Conservation (phyloP, 2,329 filamentous ascomycete genomes). For the Davidsoniella virescens region DNA sequence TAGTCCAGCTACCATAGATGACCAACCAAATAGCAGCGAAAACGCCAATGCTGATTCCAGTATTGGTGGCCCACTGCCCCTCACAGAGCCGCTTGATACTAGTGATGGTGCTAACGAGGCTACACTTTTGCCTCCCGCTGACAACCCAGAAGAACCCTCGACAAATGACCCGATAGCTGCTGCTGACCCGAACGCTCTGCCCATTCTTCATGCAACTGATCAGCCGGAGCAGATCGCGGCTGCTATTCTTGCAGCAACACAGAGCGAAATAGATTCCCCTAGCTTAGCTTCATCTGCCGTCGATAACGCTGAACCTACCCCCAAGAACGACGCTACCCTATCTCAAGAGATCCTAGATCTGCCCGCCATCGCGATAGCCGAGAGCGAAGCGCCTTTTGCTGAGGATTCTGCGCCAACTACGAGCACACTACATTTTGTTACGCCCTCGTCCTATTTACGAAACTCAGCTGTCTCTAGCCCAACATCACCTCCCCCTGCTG, state of each 20-base stretch:
- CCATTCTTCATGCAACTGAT: constrained; percentile 1
- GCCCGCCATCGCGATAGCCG: neutral
- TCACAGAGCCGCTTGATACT: neutral
- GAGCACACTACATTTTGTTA: constrained; percentile 37
- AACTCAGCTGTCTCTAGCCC: constrained; percentile 16
- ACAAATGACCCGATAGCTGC: neutral
- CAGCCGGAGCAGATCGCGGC: constrained; percentile 10
- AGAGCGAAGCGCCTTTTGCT: neutral
- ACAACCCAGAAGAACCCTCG: neutral
- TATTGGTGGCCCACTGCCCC: no score
- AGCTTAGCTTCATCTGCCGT: neutral
- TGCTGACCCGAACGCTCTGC: neutral
- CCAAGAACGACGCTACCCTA: neutral
- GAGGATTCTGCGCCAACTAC: constrained; percentile 14
- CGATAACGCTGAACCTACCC: neutral
- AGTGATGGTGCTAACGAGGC: neutral
- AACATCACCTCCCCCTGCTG: constrained; percentile 10
- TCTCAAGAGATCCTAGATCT: neutral
- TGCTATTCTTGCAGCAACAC: constrained; percentile 8
- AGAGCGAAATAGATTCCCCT: constrained; percentile 8
- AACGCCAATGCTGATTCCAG: neutral
- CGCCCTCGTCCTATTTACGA: constrained; percentile 42
- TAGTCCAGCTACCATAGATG: no score
- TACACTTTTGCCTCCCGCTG: neutral
- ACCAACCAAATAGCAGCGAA: no score